phyloP scores from a whole-genome alignment of 2,329 filamentous ascomycete species.

The Aspergillus persii region DNA sequence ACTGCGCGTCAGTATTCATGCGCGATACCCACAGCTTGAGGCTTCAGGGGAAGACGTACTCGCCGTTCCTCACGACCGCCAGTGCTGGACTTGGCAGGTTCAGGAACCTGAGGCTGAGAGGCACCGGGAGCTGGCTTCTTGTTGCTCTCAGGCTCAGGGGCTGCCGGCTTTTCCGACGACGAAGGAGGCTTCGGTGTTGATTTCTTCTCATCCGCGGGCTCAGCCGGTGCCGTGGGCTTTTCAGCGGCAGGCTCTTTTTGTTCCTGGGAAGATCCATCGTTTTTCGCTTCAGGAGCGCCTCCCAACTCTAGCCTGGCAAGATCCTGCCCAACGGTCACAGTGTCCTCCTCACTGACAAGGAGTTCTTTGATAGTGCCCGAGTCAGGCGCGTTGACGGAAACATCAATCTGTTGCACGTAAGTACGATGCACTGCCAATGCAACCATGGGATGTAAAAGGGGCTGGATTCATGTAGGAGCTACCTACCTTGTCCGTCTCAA shows the following conservation, averaged over 20 bases:
- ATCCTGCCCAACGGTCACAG: constrained; percentile 90
- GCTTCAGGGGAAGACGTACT: constrained; percentile 52
- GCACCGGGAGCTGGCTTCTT: constrained; percentile 21
- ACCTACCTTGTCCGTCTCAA: constrained; percentile 94
- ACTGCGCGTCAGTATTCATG: constrained; percentile 4
- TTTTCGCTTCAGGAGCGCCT: constrained; percentile 57
- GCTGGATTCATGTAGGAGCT: neutral
- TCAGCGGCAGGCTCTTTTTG: constrained; percentile 60
- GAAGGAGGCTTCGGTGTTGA: constrained; percentile 32
- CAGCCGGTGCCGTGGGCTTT: constrained; percentile 31
- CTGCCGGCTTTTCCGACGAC: constrained; percentile 40
- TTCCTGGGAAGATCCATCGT: constrained; percentile 56
- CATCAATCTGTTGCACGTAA: constrained; percentile 69
- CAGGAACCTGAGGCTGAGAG: constrained; percentile 19
- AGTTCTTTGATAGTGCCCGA: constrained; percentile 90
- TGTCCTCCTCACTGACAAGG: constrained; percentile 89
- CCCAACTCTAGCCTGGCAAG: constrained; percentile 82
- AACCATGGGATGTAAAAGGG: neutral
- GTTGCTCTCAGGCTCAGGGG: constrained; percentile 29
- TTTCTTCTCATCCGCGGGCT: constrained; percentile 26
- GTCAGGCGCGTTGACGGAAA: constrained; percentile 90
- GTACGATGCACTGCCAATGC: neutral
- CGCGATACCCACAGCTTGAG: neutral
- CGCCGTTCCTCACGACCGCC: constrained; percentile 84
- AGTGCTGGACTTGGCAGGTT: constrained; percentile 40